Conservation (phyloP, 1,139 yeast genomes). For the Candida sanyaensis region DNA sequence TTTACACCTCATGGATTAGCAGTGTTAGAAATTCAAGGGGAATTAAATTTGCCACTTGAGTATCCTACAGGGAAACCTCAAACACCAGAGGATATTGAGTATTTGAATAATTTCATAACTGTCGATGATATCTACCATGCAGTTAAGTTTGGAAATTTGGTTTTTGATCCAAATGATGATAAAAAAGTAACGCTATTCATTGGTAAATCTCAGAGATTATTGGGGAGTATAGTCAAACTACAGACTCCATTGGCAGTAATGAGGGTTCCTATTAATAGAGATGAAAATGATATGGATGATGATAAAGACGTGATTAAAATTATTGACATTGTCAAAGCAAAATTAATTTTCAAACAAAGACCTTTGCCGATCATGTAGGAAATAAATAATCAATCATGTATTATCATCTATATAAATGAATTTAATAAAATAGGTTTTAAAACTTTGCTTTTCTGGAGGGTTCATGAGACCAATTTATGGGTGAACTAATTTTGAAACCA, state of each 20-base stretch:
- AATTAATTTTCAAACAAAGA: slow-evolving; percentile 61
- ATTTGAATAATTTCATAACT: slow-evolving; percentile 28
- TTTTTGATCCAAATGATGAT: slow-evolving; percentile 46
- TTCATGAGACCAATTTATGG: slow-evolving; percentile 30
- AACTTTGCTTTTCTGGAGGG: slow-evolving; percentile 14
- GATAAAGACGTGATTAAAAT: slow-evolving; percentile 36
- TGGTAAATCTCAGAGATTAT: slow-evolving; percentile 65
- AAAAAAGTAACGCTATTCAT: slow-evolving; percentile 56
- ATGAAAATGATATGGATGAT: slow-evolving; percentile 14
- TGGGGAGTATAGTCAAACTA: slow-evolving; percentile 57
- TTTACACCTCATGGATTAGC: slow-evolving; percentile 60
- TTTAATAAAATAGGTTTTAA: not conserved
- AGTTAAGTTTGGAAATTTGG: slow-evolving; percentile 59
- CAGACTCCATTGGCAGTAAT: slow-evolving; percentile 65
- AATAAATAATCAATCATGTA: not conserved
- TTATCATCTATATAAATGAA: not conserved
- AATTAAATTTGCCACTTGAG: slow-evolving; percentile 52
- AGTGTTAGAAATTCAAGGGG: slow-evolving; percentile 73
- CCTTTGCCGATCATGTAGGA: slow-evolving; percentile 73
- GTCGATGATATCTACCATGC: slow-evolving; percentile 46
- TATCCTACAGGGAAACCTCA: slow-evolving; percentile 26
- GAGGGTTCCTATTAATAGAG: slow-evolving; percentile 36
- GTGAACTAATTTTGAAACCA: slow-evolving; percentile 20
- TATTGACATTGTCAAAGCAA: slow-evolving; percentile 58
- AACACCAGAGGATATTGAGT: slow-evolving; percentile 23